Base-by-base conservation (phyloP, 176 grass and related monocot species). In the Avena insularis region DNA sequence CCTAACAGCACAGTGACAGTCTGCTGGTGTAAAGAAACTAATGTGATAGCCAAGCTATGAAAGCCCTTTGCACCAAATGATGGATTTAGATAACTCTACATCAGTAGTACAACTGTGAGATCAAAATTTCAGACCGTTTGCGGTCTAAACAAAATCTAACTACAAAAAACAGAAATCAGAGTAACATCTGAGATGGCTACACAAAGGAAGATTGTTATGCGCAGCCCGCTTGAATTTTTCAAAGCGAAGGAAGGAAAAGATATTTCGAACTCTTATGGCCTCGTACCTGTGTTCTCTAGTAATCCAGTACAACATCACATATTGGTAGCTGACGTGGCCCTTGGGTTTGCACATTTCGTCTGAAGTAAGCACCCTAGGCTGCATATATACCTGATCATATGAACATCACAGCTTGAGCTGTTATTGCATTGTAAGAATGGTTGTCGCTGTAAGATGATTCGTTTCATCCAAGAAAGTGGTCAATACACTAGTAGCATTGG, bases 371-470 rank as follows among this genome's bases (percentile, higher is more conserved):
- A 69, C 65, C 65, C 17, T 69, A 38, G 15, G 33, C 9, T 5
- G 66, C 66, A 70, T 70, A 29, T 29, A 29, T 29, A 69, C 66
- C 66, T 40, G 66, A 70, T 70, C 33, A 70, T 70, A 35, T 19
- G 8, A 70, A 70, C 33, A 17, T 40, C 66, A 70, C 66, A 40
- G 16, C 66, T 70, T 19, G 66, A 70, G 2, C 33, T 40, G 31
- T 70, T 14, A 17, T 55, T 55, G 13, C 53, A 55, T 15, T 55
- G 53, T 55, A 58, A 58, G 17, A 58, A 51, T 12, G 12, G 49
- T 51, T 51, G 49, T 51, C 49, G 12, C 64, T 45, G 68, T 20
- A 45, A 71, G 68, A 71, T 71, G 43, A 40, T 71, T 38, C 3
- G 4, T 70, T 70, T 17, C 35, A 43, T 19, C 2, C 7, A 4